phyloP scores from a whole-genome alignment of 139 green algal species.

The Monoraphidium neglectum region DNA sequence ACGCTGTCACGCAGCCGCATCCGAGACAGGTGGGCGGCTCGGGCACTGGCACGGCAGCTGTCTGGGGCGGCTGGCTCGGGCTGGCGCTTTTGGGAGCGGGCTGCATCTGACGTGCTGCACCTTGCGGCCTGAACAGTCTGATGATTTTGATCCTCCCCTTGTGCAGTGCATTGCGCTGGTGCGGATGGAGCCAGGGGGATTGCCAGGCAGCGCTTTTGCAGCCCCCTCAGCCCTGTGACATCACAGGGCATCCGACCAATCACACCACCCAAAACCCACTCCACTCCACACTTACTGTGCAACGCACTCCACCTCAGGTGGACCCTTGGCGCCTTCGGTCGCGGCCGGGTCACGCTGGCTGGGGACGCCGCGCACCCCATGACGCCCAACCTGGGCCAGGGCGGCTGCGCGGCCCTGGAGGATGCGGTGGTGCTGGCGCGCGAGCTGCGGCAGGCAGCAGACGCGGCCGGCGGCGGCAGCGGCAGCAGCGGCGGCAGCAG shows the following conservation, averaged over 20 bases:
- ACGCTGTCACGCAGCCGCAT: slow-evolving; percentile 48
- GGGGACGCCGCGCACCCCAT: slow-evolving; percentile 80
- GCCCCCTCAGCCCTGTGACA: neutral
- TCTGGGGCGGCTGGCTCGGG: no score
- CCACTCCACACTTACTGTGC: neutral
- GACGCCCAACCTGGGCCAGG: slow-evolving; percentile 76
- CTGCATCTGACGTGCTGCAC: no score
- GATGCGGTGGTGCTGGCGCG: slow-evolving; percentile 63
- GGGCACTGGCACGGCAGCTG: no score
- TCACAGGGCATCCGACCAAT: neutral
- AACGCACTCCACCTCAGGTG: neutral
- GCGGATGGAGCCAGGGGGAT: neutral
- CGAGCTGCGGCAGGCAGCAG: slow-evolving; percentile 19
- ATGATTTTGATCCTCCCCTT: neutral
- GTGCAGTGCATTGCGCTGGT: no score
- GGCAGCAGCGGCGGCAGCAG: neutral
- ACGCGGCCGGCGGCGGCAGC: neutral
- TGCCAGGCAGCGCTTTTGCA: neutral
- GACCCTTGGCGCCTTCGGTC: slow-evolving; percentile 24
- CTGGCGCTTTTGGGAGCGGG: no score
- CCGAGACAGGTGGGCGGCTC: slow-evolving; percentile 46
- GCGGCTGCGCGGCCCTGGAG: slow-evolving; percentile 73
- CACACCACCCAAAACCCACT: neutral
- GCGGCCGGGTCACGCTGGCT: slow-evolving; percentile 50
- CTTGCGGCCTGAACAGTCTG: neutral